A percentile compares a stretch with the other conserved stretches of the same genome.
phyloP scores from a whole-genome alignment of 83 land plant genomes.

The Picea engelmannii region DNA sequence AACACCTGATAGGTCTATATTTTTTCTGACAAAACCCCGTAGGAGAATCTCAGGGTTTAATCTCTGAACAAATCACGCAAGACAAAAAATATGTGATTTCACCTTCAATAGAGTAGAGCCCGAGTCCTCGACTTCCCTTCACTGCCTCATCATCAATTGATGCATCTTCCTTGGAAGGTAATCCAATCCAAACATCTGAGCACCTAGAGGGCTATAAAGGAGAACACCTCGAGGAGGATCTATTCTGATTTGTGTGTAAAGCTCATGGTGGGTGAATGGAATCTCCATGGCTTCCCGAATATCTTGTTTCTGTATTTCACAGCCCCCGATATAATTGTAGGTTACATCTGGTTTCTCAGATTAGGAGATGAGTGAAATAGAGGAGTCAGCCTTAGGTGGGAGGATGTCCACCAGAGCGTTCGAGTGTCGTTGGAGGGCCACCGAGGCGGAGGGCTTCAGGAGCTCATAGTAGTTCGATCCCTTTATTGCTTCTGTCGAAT shows the following conservation, averaged over 20 bases:
- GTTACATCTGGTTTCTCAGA: slow-evolving; percentile 93
- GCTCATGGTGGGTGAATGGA: slow-evolving; percentile 76
- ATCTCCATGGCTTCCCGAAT: slow-evolving; percentile 93
- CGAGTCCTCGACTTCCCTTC: too few relatives aligned
- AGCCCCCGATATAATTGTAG: slow-evolving; percentile 89
- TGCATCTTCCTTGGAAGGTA: too few relatives aligned
- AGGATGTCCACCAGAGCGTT: slow-evolving; percentile 90
- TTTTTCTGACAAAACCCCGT: too few relatives aligned
- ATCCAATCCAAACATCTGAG: too few relatives aligned
- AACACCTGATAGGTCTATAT: too few relatives aligned
- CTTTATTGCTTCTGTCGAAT: too few relatives aligned
- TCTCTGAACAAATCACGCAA: too few relatives aligned
- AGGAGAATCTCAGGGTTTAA: too few relatives aligned
- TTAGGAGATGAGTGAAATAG: slow-evolving; percentile 85
- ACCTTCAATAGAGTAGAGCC: too few relatives aligned
- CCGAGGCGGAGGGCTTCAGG: slow-evolving; percentile 85
- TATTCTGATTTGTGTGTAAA: slow-evolving; percentile 94
- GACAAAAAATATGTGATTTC: too few relatives aligned
- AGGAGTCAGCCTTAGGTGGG: slow-evolving; percentile 94
- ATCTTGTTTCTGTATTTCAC: slow-evolving; percentile 95
- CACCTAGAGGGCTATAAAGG: slow-evolving; percentile 91
- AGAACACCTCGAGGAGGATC: slow-evolving; percentile 96
- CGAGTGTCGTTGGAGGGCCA: slow-evolving; percentile 87
- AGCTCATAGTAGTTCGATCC: slow-evolving; percentile 38
- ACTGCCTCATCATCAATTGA: too few relatives aligned